Conservation (phyloP, 768 basidiomycete genomes). For the Clavaria fumosa region DNA sequence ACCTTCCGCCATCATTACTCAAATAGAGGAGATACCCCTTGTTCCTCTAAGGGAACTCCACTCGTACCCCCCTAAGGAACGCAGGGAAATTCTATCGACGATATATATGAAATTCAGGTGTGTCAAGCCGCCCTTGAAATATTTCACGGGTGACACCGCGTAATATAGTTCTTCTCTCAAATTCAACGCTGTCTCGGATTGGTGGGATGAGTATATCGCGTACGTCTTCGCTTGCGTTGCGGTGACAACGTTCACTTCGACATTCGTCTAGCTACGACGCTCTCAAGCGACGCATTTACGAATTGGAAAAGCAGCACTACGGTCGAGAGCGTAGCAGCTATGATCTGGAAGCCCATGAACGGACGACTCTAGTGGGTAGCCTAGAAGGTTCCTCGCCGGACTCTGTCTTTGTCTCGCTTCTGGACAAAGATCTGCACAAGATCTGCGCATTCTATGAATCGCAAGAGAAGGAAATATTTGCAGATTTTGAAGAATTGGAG, state of each 20-base stretch:
- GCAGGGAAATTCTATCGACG: no score
- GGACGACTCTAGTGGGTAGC: slow-evolving; percentile 35
- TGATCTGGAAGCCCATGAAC: slow-evolving; percentile 57
- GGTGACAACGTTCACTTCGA: background rate
- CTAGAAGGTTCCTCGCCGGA: slow-evolving; percentile 29
- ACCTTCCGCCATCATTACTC: no score
- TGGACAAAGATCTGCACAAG: slow-evolving; percentile 76
- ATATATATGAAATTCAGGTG: slow-evolving; percentile 50
- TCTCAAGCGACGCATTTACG: slow-evolving; percentile 75
- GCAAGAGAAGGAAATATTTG: slow-evolving; percentile 59
- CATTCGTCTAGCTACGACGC: slow-evolving; percentile 55
- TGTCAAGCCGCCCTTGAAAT: no score
- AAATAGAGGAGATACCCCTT: no score
- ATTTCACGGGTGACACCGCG: background rate
- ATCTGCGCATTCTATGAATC: slow-evolving; percentile 61
- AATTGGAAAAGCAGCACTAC: slow-evolving; percentile 64
- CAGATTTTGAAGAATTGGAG: slow-evolving; percentile 44
- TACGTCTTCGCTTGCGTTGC: slow-evolving; percentile 23
- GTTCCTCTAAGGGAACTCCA: no score
- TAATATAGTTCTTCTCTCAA: slow-evolving; percentile 58
- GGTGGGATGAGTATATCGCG: slow-evolving; percentile 89
- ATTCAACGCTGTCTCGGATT: slow-evolving; percentile 83
- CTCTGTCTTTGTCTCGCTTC: slow-evolving; percentile 48
- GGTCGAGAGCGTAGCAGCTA: slow-evolving; percentile 22
- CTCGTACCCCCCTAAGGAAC: no score